These are phyloP conservation scores for Diphasiastrum complanatum DNA, from an alignment of 83 land plant genomes.

Conservation along the genomic window DNA sequence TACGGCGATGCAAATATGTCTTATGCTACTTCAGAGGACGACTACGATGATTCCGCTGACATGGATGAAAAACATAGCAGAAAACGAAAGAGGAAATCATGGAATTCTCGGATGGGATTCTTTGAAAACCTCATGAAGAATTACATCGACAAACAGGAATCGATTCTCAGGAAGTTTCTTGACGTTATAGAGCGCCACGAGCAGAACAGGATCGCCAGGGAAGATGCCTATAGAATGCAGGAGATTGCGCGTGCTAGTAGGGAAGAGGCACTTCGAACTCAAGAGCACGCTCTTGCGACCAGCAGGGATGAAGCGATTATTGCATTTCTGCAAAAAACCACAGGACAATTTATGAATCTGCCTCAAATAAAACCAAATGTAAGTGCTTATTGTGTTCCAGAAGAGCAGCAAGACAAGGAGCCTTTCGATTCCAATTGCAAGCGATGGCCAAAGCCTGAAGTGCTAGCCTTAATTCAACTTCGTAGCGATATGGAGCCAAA, in stretches of 20 bases:
- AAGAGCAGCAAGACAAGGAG: conserved; percentile 13
- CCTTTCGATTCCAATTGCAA: conserved; percentile 26
- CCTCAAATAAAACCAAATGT: background rate
- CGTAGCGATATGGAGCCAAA: conserved; percentile 51
- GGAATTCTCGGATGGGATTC: conserved; percentile 37
- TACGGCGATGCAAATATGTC: conserved; percentile 1
- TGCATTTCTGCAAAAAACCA: conserved; percentile 60
- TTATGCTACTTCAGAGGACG: conserved; percentile 27
- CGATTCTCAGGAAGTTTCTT: conserved; percentile 62
- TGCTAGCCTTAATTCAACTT: conserved; percentile 64
- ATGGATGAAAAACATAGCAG: conserved; percentile 9
- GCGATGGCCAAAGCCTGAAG: conserved; percentile 88
- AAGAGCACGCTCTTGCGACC: conserved; percentile 64
- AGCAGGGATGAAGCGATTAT: conserved; percentile 75
- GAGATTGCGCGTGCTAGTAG: conserved; percentile 48
- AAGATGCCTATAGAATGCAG: conserved; percentile 74
- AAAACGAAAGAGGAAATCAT: conserved; percentile 22
- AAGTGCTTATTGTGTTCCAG: background rate
- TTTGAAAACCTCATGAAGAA: conserved; percentile 59
- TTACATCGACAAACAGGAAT: conserved; percentile 67
- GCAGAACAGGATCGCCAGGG: conserved; percentile 57
- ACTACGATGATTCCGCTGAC: conserved; percentile 24
- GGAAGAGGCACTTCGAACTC: conserved; percentile 58
- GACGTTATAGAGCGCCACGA: conserved; percentile 72
- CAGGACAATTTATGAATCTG: conserved; percentile 40